phyloP scores from a whole-genome alignment of 257 asterid genomes.

The Solanum piurae region DNA sequence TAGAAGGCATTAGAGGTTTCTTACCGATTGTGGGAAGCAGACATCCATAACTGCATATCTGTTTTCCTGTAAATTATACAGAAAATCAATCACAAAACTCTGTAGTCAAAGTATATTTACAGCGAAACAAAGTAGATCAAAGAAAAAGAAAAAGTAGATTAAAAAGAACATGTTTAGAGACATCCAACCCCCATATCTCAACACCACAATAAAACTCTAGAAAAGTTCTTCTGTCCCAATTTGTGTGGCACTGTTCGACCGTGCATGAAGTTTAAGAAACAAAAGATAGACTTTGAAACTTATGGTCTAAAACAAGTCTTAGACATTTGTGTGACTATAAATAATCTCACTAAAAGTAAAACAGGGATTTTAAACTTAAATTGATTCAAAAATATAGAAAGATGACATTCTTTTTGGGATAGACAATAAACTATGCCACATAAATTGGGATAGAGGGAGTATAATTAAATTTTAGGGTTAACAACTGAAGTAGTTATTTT shows the following conservation, averaged over 20 bases:
- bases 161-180: not conserved
- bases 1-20: slow-evolving; percentile 17
- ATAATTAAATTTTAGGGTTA: not conserved
- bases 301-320: not conserved
- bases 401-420: not conserved
- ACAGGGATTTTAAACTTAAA: not conserved
- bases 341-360: not conserved
- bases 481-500: not conserved
- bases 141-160: not conserved
- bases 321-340: not conserved
- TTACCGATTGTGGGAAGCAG: slow-evolving; percentile 74
- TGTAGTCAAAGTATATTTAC: not conserved
- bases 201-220: not conserved
- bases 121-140: too few relatives aligned
- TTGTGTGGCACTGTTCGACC: not conserved
- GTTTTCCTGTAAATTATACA: slow-evolving; percentile 67
- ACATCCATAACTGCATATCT: slow-evolving; percentile 81
- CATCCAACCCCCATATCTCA: not conserved
- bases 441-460: not conserved
- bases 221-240: not conserved
- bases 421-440: not conserved
- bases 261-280: not conserved
- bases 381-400: not conserved
- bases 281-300: not conserved
- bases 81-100: not conserved